Base-by-base conservation (phyloP, 805 yeast genomes). In the Starmerella sp. region DNA sequence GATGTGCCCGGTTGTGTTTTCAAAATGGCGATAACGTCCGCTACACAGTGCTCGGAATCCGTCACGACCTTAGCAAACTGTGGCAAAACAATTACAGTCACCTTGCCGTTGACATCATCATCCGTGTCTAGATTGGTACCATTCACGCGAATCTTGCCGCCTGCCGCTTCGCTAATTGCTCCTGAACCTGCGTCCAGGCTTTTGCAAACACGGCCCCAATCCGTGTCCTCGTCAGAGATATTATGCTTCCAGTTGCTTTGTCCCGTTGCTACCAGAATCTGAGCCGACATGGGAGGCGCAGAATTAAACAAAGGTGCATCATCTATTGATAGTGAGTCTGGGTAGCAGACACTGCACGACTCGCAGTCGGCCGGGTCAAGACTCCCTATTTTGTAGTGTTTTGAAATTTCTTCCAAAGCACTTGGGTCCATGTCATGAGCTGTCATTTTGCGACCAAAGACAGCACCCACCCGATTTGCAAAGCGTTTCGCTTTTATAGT, bases 161-260 rank as follows among this genome's bases (percentile, higher is more conserved):
- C 65, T 9, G 56, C 65, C 1, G 54, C 42, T 11, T 43, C 31
- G 4, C 44, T 58, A 1, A 65, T 44, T 10, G 41, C 45, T 22
- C 48, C 41, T 8, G 51, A 13, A 35, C 49, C 56, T 4, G 63
- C 55, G 22, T 69, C 66, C 9, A 81, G 70, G 10, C 68, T 71
- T 29, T 64, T 52, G 34, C 75, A 78, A 8, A 60, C 62, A 5
- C 39, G 47, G 10, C 65, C 66, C 62, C 63, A 63, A 28, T 34
- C 2, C 28, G 47, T 54, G 2, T 46, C 30, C 36, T 62, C 65
- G 9, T 74, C 72, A 8, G 76, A 73, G 2, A 95, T 86, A 64
- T 85, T 85, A 58, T 80, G 91, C 14, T 70, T 72, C 98, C 98
- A 91, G 68, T 91, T 95, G 0, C 78, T 66, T 61, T 82, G 81